Evolutionary conservation across 148 eudicot genomes (phyloP), one percentile per base, ranked within the genome.

Genomic region (Arctostaphylos glauca): DNA sequence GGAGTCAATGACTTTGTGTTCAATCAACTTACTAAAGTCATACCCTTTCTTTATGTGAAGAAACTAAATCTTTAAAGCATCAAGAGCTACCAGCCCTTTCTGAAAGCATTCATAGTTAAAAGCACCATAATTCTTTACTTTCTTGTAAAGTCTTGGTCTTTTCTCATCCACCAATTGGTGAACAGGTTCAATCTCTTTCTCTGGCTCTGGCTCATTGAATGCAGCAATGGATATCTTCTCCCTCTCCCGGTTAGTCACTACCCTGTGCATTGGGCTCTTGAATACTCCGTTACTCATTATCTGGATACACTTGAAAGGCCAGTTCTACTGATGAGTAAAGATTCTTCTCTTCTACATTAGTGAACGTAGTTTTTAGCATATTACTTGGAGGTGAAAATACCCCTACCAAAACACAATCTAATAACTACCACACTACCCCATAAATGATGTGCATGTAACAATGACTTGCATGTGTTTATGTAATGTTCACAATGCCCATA

Each of bases 221-320:
- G 87, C 48, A 4, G 87, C 93, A 43, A 88, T 6, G 0, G 93
- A 82, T 5, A 86, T 64, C 83, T 90, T 91, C 73, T 86, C 85
- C 44, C 76, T 83, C 9, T 84, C 85, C 6, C 84, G 47, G 81
- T 80, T 89, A 18, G 90, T 85, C 77, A 85, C 83, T 70, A 82
- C 91, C 86, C 91, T 86, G 71, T 91, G 93, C 38, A 86, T 48
- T 44, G 89, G 89, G 70, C 91, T 88, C 83, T 89, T 88, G 79
- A 79, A 89, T 60, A 86, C 83, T 9, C 93, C 90, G 31, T 87
- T 90, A n/a, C 84, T 87, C 90, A 88, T 83, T 64, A 89, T 87
- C 91, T 91, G 77, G 81, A 85, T 25, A 13, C 16, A 55, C 54
- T 6, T 16, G 14, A 14, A 18, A 64, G 9, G 12, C 25, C 59